Evolutionary conservation across 2,329 filamentous ascomycete genomes (phyloP).

Genomic region (Colletotrichum sp.): DNA sequence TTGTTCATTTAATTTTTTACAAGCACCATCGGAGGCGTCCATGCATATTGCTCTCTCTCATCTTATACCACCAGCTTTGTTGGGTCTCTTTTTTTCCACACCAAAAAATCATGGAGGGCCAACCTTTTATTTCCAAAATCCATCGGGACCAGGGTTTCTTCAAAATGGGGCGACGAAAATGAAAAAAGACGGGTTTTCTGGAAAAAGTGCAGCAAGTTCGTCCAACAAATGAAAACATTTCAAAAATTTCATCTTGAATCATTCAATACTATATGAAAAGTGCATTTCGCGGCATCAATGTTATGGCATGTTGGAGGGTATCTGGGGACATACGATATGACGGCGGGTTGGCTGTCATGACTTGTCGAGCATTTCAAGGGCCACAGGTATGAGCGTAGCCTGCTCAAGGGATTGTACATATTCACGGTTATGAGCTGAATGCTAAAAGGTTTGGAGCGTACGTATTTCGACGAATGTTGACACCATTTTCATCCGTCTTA

Average conservation of each 20-base stretch:
- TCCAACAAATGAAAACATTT: not conserved
- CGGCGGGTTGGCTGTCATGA: not conserved
- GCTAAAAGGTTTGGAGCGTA: too few species aligned
- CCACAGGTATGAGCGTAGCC: too few species aligned
- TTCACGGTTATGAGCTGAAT: too few species aligned
- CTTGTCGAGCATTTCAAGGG: too few species aligned
- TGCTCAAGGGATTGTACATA: too few species aligned
- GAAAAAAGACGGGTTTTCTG: not conserved
- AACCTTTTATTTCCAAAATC: not conserved
- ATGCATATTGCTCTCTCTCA: constrained; percentile 20
- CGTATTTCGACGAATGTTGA: too few species aligned
- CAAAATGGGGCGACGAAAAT: constrained; percentile 1
- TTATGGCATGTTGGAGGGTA: not conserved
- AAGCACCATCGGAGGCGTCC: constrained; percentile 13
- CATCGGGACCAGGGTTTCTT: constrained; percentile 12
- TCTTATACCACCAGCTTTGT: constrained; percentile 21
- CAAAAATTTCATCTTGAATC: not conserved
- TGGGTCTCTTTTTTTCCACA: not conserved
- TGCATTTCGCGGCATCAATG: not conserved
- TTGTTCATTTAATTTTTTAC: constrained; percentile 9
- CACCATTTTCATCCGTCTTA: too few species aligned
- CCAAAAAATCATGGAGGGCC: not conserved
- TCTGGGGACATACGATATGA: not conserved
- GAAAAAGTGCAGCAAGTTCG: not conserved
- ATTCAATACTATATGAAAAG: not conserved